These are phyloP conservation scores for Phoma sp. DNA, from an alignment of 2,329 filamentous ascomycete species.

Conservation along the genomic window DNA sequence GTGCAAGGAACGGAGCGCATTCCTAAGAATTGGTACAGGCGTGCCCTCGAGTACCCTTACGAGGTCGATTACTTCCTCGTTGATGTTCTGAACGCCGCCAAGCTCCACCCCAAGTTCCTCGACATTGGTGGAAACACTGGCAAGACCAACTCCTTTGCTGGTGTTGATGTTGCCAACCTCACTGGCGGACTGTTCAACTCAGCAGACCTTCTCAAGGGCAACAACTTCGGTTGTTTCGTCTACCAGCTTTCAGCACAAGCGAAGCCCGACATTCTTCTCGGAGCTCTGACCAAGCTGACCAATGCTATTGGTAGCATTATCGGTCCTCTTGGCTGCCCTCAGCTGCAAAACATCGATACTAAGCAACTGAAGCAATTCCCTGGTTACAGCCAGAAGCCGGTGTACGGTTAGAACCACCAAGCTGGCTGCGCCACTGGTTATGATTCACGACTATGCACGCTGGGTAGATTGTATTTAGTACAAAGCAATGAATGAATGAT, in stretches of 20 bases:
- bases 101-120: constrained; percentile 32
- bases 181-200: constrained; percentile 28
- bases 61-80: constrained; percentile 29
- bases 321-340: constrained; percentile 24
- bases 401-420: constrained; percentile 19
- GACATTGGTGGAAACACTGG: constrained; percentile 32
- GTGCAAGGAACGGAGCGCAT: constrained; percentile 28
- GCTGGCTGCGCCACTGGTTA: neutral
- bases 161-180: constrained; percentile 22
- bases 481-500: too few species aligned
- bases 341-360: constrained; percentile 23
- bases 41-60: constrained; percentile 31
- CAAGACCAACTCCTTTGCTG: constrained; percentile 30
- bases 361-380: constrained; percentile 27
- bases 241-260: constrained; percentile 29
- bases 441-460: neutral
- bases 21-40: constrained; percentile 32
- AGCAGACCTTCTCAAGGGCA: constrained; percentile 18
- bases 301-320: constrained; percentile 22
- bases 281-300: constrained; percentile 21
- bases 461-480: too few species aligned
- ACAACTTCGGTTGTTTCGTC: constrained; percentile 25
- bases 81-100: constrained; percentile 25
- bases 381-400: constrained; percentile 24
- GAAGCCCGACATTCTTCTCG: constrained; percentile 29